Percentiles rank a stretch among this genome's conserved stretches.
phyloP scores from a whole-genome alignment of 176 grass and related monocot genomes.

The Triticum urartu region DNA sequence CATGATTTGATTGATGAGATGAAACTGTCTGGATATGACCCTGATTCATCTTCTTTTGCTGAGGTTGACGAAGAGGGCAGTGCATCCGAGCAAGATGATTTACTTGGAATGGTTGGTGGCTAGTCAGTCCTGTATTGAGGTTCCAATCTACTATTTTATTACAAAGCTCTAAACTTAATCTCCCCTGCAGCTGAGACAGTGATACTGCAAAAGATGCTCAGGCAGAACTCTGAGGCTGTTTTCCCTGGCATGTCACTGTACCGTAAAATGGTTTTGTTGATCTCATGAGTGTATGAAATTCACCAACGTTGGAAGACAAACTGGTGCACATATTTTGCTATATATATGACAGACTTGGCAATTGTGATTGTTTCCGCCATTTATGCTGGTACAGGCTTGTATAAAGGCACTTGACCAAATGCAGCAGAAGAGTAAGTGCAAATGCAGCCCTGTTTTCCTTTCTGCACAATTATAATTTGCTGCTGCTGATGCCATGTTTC shows the following conservation, averaged over 20 bases:
- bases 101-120: slow-evolving; percentile 13
- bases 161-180: neutral
- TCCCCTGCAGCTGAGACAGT: neutral
- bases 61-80: slow-evolving; percentile 41
- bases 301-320: neutral
- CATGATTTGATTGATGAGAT: slow-evolving; percentile 72
- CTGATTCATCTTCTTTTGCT: slow-evolving; percentile 36
- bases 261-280: slow-evolving; percentile 30
- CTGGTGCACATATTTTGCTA: neutral
- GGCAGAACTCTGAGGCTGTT: neutral
- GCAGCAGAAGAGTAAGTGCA: neutral
- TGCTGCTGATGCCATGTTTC: neutral
- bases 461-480: neutral
- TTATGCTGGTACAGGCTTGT: slow-evolving; percentile 11
- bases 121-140: slow-evolving; percentile 1
- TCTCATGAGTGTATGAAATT: neutral
- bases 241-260: neutral
- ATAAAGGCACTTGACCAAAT: neutral
- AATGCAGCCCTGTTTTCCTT: neutral
- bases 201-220: neutral
- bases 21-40: slow-evolving; percentile 55
- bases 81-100: slow-evolving; percentile 30
- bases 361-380: neutral
- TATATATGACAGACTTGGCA: slow-evolving; percentile 5
- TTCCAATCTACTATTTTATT: slow-evolving; percentile 5